These are phyloP conservation scores for Porodaedalea pini DNA, from an alignment of 1,284 basidiomycete genomes.

Conservation along the genomic window DNA sequence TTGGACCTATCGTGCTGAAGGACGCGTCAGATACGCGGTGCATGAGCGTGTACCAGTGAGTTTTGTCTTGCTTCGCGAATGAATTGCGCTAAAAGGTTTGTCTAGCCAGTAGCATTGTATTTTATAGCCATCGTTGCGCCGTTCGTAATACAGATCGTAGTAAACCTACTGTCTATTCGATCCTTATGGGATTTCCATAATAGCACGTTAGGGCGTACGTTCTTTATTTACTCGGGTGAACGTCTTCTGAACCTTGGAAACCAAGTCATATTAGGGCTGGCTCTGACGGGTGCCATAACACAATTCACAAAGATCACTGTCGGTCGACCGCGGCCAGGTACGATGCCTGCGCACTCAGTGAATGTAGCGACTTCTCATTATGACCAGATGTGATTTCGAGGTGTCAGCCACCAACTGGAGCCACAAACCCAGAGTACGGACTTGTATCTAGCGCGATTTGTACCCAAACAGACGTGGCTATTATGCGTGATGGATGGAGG, in stretches of 20 bases:
- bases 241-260: background rate
- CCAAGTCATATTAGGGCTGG: constrained; percentile 68
- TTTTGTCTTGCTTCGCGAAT: constrained; percentile 22
- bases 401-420: constrained; percentile 70
- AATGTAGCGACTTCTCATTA: background rate
- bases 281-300: constrained; percentile 78
- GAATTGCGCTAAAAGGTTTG: constrained; percentile 7
- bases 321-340: constrained; percentile 84
- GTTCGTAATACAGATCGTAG: constrained; percentile 58
- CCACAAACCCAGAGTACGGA: constrained; percentile 69
- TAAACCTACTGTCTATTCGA: constrained; percentile 69
- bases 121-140: constrained; percentile 68
- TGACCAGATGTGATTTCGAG: constrained; percentile 71
- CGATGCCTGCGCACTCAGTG: constrained; percentile 11
- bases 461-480: constrained; percentile 57
- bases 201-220: constrained; percentile 70
- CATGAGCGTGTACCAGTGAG: constrained; percentile 82
- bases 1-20: background rate
- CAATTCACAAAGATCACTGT: constrained; percentile 86
- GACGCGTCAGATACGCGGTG: constrained; percentile 46
- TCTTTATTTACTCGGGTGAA: too few relatives aligned
- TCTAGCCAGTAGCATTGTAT: constrained; percentile 54
- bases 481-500: constrained; percentile 83
- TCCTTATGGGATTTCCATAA: constrained; percentile 90
- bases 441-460: constrained; percentile 78